Evolutionary conservation across 768 basidiomycete species (phyloP), one percentile per base, ranked within the genome.

Genomic region (Calvatia gigantea): DNA sequence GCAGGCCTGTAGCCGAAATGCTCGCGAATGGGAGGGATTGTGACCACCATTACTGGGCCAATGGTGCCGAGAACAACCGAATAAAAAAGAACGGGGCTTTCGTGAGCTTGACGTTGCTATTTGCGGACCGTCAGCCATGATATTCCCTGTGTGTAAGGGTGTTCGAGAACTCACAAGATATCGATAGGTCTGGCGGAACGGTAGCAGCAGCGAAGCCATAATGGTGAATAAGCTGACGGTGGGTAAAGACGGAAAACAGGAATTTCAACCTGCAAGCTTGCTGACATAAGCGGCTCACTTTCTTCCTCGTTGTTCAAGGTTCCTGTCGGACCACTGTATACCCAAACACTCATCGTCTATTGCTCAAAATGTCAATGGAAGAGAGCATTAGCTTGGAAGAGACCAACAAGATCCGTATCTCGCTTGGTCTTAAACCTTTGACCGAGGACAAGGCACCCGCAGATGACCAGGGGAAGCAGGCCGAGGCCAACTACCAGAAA

Each of bases 351-450:
- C 39, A 47, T 58, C 51, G 44, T 49, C 42, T 56, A 39, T 60
- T 48, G 31, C 52, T 55, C 65, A 72, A 59, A 56, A 83, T 81
- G 78, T 80, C 86, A 15, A 85, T 90, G 87, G 88, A 92, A 75
- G 84, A 91, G 70, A 87, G 89, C 61, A 89, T 96, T 67, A 90
- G 89, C 65, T 82, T 96, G 66, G 93, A 94, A 66, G 93, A 95
- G 77, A 95, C 94, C 33, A 95, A 95, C 80, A 94, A 90, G 73
- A 91, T 97, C 69, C 92, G 97, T 74, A 84, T 96, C 56, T 89
- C 87, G 4, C 81, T 97, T 35, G 97, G 97, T 60, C 85, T 99
- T 57, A 92, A 94, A 68, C 95, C 97, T 38, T 81, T 98, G 54
- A 89, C 87, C 15, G 94, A 94, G 62, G 90, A 93, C 62, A 76